Conservation (phyloP, 495 filamentous ascomycete species). For the Podospora fimiseda region DNA sequence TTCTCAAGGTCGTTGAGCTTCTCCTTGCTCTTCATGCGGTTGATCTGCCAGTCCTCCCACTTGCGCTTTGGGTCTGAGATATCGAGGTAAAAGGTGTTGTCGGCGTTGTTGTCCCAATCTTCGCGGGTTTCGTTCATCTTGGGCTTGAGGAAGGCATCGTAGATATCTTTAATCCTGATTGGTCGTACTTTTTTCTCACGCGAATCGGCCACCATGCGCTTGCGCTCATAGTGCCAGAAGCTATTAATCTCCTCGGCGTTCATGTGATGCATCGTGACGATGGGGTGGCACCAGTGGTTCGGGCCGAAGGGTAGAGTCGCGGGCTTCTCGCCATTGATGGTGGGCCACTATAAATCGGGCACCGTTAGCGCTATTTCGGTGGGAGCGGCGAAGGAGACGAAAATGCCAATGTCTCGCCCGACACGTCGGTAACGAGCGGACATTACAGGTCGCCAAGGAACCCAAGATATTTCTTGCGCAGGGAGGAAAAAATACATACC, state of each 20-base stretch:
- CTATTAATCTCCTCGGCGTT: conserved; percentile 44
- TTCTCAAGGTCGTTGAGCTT: conserved; percentile 29
- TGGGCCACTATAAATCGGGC: conserved; percentile 36
- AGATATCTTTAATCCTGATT: conserved; percentile 42
- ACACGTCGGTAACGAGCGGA: conserved; percentile 16
- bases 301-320: conserved; percentile 43
- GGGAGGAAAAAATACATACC: conserved; percentile 20
- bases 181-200: conserved; percentile 3
- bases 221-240: conserved; percentile 50
- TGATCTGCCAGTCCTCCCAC: conserved; percentile 22
- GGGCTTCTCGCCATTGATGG: conserved; percentile 54
- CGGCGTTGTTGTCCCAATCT: conserved; percentile 47
- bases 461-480: not conserved
- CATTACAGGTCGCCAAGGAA: not conserved
- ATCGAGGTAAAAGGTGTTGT: conserved; percentile 37
- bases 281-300: conserved; percentile 53
- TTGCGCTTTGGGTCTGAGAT: conserved; percentile 5
- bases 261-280: conserved; percentile 58
- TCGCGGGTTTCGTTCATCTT: conserved; percentile 27
- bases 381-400: too few relatives aligned
- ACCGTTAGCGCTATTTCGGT: conserved; percentile 9
- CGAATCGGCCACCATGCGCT: conserved; percentile 15
- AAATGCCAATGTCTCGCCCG: conserved; percentile 40
- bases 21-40: conserved; percentile 25
- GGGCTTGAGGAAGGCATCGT: conserved; percentile 34